A percentile compares a stretch with the other conserved stretches of the same genome.
Conservation (phyloP, 768 basidiomycete genomes). For the Boletus subcaerulescens region DNA sequence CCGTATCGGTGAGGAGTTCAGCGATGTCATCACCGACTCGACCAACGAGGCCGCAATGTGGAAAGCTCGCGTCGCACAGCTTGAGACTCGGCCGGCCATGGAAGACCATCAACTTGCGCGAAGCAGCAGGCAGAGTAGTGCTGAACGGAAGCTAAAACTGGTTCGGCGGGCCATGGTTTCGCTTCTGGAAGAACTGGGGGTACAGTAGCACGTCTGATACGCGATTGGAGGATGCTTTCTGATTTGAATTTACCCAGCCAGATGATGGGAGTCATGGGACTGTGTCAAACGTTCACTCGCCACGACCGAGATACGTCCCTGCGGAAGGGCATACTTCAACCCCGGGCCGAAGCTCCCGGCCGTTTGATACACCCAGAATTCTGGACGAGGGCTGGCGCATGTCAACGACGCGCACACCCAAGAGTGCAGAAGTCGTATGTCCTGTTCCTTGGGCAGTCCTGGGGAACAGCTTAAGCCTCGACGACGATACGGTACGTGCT, state of each 20-base stretch:
- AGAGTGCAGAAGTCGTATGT: slow-evolving; percentile 28
- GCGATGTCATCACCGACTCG: slow-evolving; percentile 15
- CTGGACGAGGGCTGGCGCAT: slow-evolving; percentile 37
- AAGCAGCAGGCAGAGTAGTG: slow-evolving; percentile 33
- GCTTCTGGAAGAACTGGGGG: slow-evolving; percentile 42
- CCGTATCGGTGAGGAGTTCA: slow-evolving; percentile 32
- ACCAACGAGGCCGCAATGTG: slow-evolving; percentile 22
- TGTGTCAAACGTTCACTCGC: slow-evolving; percentile 11
- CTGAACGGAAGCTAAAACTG: slow-evolving; percentile 31
- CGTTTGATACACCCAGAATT: slow-evolving; percentile 2
- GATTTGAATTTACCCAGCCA: slow-evolving; percentile 11
- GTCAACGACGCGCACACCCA: slow-evolving; percentile 40
- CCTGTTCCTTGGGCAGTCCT: slow-evolving; percentile 32
- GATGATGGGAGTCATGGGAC: slow-evolving; percentile 22
- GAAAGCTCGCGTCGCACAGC: slow-evolving; percentile 34
- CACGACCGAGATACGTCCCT: slow-evolving; percentile 1
- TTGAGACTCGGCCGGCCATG: slow-evolving; percentile 32
- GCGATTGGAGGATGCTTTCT: neutral
- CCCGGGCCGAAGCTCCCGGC: slow-evolving; percentile 6
- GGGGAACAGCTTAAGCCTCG: slow-evolving; percentile 29
- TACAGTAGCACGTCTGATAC: slow-evolving; percentile 13
- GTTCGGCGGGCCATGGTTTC: slow-evolving; percentile 41
- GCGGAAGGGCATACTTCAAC: neutral
- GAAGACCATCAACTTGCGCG: slow-evolving; percentile 29
- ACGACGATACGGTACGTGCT: slow-evolving; percentile 41